phyloP scores from a whole-genome alignment of 225 moss, liverwort and hornwort genomes.

The Neckera pumila region DNA sequence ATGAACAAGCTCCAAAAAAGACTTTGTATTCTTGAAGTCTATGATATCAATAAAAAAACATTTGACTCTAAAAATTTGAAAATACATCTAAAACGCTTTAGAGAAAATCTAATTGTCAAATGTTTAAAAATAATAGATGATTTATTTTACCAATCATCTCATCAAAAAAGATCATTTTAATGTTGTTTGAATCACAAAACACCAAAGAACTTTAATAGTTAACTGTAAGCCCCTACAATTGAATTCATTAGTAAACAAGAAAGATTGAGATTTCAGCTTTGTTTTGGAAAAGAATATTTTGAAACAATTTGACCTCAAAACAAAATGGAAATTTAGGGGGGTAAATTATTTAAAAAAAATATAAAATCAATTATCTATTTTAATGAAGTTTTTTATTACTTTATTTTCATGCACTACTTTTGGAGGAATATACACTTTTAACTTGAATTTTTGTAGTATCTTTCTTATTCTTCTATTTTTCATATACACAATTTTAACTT shows the following conservation, averaged over 20 bases:
- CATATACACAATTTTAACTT: neutral
- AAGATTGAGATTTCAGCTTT: neutral
- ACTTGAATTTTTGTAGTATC: neutral
- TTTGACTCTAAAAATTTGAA: neutral
- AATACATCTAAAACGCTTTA: fast-evolving
- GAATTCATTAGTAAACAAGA: neutral
- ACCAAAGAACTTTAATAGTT: fast-evolving
- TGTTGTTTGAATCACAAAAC: neutral
- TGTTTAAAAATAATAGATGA: no score
- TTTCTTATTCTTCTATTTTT: neutral
- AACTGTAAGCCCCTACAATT: fast-evolving
- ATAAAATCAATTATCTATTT: neutral
- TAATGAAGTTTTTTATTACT: neutral
- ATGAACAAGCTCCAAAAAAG: neutral
- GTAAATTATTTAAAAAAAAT: neutral
- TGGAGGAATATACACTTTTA: neutral
- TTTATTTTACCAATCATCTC: neutral
- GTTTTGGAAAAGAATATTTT: neutral
- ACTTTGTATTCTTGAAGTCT: neutral
- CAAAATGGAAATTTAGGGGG: neutral
- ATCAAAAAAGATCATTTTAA: neutral
- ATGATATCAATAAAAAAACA: no score
- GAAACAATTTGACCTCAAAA: neutral
- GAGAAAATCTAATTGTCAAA: neutral
- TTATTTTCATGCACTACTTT: neutral